Evolutionary conservation across 2,329 filamentous ascomycete genomes (phyloP).

Genomic region (Paecilomyces sp.): DNA sequence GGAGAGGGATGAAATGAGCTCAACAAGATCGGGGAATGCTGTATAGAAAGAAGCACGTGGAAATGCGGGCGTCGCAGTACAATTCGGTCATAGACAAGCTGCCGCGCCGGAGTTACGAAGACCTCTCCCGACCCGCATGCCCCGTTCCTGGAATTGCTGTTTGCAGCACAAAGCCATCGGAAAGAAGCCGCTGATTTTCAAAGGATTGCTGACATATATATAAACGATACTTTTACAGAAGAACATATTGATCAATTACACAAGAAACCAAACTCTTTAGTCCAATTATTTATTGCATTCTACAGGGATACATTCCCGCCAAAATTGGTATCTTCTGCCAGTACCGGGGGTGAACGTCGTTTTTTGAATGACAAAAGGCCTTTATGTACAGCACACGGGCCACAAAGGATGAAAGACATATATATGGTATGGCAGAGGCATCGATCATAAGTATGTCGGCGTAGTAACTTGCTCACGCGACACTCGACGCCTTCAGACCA

Average conservation of each 20-base stretch:
- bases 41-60: not conserved
- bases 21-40: not conserved
- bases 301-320: not conserved
- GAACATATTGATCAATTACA: not conserved
- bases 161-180: not conserved
- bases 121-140: not conserved
- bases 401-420: constrained; percentile 18
- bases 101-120: not conserved
- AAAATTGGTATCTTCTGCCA: not conserved
- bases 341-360: not conserved
- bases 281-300: not conserved
- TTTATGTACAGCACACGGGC: constrained; percentile 25
- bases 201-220: not conserved
- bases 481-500: constrained; percentile 13
- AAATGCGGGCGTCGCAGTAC: not conserved
- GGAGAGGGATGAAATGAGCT: not conserved
- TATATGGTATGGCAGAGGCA: constrained; percentile 23
- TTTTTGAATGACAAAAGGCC: constrained; percentile 9
- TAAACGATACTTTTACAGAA: not conserved
- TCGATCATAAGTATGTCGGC: constrained; percentile 12
- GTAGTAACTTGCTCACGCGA: constrained; percentile 12
- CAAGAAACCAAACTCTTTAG: not conserved
- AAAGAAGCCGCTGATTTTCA: not conserved
- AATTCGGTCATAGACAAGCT: not conserved
- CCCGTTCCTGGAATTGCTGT: not conserved